phyloP scores from a whole-genome alignment of 176 grass and related monocot species.

The Aegilops tauschii region DNA sequence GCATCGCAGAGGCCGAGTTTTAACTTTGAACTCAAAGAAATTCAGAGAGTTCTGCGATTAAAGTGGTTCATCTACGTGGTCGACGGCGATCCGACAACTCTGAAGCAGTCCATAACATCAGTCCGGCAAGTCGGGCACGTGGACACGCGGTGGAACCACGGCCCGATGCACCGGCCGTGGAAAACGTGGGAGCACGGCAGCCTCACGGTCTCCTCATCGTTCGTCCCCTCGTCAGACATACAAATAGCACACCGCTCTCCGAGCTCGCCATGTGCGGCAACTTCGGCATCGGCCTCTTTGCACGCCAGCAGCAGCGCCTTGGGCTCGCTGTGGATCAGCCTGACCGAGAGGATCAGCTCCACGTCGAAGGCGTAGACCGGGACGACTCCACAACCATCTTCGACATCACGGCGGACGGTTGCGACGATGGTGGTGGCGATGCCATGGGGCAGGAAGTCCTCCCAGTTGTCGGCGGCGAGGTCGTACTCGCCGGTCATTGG shows the following conservation, averaged over 20 bases:
- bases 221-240: not conserved
- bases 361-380: not conserved
- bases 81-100: too few species aligned
- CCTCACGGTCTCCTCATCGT: not conserved
- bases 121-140: not conserved
- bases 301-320: not conserved
- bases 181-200: not conserved
- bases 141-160: not conserved
- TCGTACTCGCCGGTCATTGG: not conserved
- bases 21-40: too few species aligned
- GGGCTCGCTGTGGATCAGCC: not conserved
- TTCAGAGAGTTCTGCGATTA: too few species aligned
- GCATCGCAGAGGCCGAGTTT: too few species aligned
- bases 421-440: not conserved
- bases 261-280: too few species aligned
- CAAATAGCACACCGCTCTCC: not conserved
- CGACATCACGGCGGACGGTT: not conserved
- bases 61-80: too few species aligned
- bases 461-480: not conserved
- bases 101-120: not conserved
- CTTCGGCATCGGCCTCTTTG: too few species aligned
- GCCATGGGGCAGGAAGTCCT: not conserved
- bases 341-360: not conserved
- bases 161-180: not conserved
- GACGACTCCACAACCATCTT: not conserved